A percentile compares a stretch with the other conserved stretches of the same genome.
Conservation (phyloP, 345 rosid species). For the Salix brachista region DNA sequence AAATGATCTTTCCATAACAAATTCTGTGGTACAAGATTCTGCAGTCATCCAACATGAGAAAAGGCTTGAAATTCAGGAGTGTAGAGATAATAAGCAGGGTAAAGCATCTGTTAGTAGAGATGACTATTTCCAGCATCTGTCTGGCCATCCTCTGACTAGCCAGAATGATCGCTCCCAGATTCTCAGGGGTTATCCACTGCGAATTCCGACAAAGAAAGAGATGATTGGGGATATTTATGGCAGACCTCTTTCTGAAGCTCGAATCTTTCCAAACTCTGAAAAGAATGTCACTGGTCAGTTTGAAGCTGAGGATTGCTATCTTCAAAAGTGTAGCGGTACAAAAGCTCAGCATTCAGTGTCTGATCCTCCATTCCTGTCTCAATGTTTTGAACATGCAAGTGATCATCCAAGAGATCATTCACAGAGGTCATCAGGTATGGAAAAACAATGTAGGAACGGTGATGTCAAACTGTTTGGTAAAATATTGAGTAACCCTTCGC, state of each 20-base stretch:
- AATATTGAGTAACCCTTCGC: conserved; percentile 50
- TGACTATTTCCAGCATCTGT: conserved; percentile 26
- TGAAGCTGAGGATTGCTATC: conserved; percentile 38
- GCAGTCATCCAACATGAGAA: conserved; percentile 27
- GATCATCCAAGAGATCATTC: conserved; percentile 35
- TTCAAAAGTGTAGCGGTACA: conserved; percentile 49
- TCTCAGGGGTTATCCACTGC: conserved; percentile 40
- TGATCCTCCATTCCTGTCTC: conserved; percentile 37
- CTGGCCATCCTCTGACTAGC: conserved; percentile 26
- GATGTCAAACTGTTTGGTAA: conserved; percentile 85
- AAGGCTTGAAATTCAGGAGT: conserved; percentile 19
- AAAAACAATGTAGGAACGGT: conserved; percentile 53
- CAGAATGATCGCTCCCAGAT: conserved; percentile 34
- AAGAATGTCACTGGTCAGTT: conserved; percentile 17
- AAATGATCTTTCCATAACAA: conserved; percentile 19
- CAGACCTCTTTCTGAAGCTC: conserved; percentile 36
- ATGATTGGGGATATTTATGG: conserved; percentile 41
- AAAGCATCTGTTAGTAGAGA: conserved; percentile 23
- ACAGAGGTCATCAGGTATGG: conserved; percentile 40
- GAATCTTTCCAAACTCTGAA: conserved; percentile 26
- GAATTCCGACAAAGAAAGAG: conserved; percentile 39
- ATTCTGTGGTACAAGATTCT: conserved; percentile 27
- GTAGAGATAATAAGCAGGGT: conserved; percentile 10
- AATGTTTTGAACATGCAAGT: conserved; percentile 31
- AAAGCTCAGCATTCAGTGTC: conserved; percentile 27